Conservation (phyloP, 2,329 filamentous ascomycete species). For the Hypoxylon sp. region DNA sequence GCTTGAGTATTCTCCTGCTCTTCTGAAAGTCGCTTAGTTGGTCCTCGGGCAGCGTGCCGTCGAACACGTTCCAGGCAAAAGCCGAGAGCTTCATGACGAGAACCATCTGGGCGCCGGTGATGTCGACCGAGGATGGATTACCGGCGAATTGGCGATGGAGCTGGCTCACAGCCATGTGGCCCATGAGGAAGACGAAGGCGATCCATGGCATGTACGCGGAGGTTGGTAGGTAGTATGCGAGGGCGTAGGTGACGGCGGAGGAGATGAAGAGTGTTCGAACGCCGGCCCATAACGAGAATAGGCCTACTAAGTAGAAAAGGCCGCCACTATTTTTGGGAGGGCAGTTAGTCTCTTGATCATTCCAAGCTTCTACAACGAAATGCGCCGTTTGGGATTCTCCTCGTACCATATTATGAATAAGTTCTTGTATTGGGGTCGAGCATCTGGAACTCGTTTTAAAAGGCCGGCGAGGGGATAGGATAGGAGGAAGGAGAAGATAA, state of each 20-base stretch:
- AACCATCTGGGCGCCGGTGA: conserved; percentile 98
- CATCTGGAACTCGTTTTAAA: conserved; percentile 91
- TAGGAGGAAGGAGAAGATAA: conserved; percentile 89
- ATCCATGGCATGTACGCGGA: conserved; percentile 98
- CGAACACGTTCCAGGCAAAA: conserved; percentile 98
- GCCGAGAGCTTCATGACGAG: conserved; percentile 96
- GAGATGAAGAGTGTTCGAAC: conserved; percentile 84
- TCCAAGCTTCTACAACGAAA: background rate
- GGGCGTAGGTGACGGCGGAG: conserved; percentile 83
- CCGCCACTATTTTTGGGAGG: conserved; percentile 43
- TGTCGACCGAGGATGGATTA: conserved; percentile 79
- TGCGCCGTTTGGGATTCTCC: background rate
- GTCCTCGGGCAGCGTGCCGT: conserved; percentile 83
- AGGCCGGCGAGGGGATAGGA: conserved; percentile 93
- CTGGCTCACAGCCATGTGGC: conserved; percentile 93
- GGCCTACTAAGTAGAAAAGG: conserved; percentile 90
- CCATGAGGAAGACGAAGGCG: conserved; percentile 93
- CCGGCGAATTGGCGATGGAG: conserved; percentile 82
- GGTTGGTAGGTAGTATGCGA: conserved; percentile 82
- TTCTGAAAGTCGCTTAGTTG: conserved; percentile 91
- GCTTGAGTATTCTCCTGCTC: conserved; percentile 79
- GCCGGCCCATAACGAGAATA: conserved; percentile 93
- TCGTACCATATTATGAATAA: conserved; percentile 83
- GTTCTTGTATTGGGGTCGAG: conserved; percentile 87
- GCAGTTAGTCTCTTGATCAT: conserved; percentile 33